Evolutionary conservation across 140 eudicot genomes (phyloP), one percentile per base, ranked within the genome.

Genomic region (Bidens hawaiensis): DNA sequence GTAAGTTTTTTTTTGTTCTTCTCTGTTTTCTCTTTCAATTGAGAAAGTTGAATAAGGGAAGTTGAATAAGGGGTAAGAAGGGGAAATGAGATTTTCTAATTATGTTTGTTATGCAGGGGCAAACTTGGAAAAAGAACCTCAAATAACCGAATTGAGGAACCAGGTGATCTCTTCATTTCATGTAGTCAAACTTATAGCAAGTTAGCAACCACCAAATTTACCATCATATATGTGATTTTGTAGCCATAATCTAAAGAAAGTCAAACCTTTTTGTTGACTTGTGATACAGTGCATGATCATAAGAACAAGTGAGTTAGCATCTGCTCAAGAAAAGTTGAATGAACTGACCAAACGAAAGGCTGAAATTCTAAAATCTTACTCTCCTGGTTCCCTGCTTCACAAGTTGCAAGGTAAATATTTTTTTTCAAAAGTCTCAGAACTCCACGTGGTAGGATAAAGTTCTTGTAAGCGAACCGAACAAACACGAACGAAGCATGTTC

Each of bases 71-170:
- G 40, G 60, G 40, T 26, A 14, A 12, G n/a, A 15, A n/a, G 38
- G 64, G 22, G 16, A 34, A 25, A 9, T 51, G 30, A 62, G n/a
- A n/a, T n/a, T 68, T 25, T 40, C n/a, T 30, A 4, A 26, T 24
- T 16, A 46, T 68, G 57, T 16, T n/a, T 38, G 40, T 63, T 54
- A 40, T 64, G 68, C 79, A 90, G 97, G 96, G 70, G 81, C 75
- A 30, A 90, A 86, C 78, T 71, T 90, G 76, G 94, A 87, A 54
- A 90, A 84, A 68, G 97, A 90, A 71, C 87, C 97, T 17, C 81
- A 76, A 30, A 82, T 90, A 36, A 74, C 74, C 55, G 94, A 87
- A 78, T 79, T 90, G 47, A 82, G 84, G 85, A 90, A 90, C 79
- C 97, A 90, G 95, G 96, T 84, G 24, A 64, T 75, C 5, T 62